phyloP scores from a whole-genome alignment of 805 yeast species.

The Ogataea trehalophila region DNA sequence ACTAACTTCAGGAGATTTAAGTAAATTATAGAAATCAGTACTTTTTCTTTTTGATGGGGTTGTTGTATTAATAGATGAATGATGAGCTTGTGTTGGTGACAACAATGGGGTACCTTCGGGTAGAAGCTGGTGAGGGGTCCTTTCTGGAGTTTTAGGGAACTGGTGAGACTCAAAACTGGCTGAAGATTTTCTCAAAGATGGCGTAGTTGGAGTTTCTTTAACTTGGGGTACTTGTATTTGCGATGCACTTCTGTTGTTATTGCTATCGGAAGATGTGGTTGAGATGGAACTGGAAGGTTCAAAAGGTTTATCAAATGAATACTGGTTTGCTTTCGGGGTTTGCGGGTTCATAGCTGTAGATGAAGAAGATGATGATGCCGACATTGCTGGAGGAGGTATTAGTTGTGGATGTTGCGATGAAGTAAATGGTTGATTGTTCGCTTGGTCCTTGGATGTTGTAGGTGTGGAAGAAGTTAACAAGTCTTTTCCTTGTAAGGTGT shows the following conservation, averaged over 20 bases:
- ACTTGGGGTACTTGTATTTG: not conserved
- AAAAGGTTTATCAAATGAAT: not conserved
- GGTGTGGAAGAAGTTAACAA: too few species aligned
- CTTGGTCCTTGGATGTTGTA: not conserved
- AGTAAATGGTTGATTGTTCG: not conserved
- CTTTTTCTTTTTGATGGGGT: constrained; percentile 30
- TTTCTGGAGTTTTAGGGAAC: constrained; percentile 28
- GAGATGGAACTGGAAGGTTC: too few species aligned
- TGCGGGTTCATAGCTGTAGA: not conserved
- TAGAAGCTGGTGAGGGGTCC: constrained; percentile 23
- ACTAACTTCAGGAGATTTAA: constrained; percentile 31
- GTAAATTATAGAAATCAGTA: constrained; percentile 31
- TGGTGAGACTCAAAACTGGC: constrained; percentile 15
- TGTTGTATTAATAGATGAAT: constrained; percentile 5
- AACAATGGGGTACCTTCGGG: constrained; percentile 30
- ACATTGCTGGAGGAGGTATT: not conserved
- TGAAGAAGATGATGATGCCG: not conserved
- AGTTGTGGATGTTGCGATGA: not conserved
- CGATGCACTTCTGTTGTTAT: not conserved
- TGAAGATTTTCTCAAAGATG: constrained; percentile 20
- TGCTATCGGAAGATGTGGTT: too few species aligned
- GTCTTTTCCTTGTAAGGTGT: too few species aligned
- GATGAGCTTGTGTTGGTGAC: constrained; percentile 28
- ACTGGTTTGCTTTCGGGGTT: not conserved
- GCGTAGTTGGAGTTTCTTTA: constrained; percentile 22